phyloP scores from a whole-genome alignment of 2,329 filamentous ascomycete species.

The Magnaporthales sp. region DNA sequence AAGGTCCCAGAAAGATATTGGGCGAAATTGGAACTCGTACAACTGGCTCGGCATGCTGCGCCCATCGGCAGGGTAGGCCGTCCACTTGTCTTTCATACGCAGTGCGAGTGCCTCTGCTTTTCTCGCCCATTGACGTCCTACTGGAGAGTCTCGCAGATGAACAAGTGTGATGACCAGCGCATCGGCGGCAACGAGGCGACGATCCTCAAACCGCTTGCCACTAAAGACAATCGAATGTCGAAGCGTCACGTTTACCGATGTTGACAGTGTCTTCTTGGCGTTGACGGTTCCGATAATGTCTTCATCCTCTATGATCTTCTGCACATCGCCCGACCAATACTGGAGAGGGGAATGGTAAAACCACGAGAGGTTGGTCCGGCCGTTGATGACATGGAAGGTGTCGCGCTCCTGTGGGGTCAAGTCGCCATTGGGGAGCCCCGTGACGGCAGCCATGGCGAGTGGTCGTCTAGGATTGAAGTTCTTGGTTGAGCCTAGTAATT shows the following conservation, averaged over 20 bases:
- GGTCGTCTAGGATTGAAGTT: conserved; percentile 42
- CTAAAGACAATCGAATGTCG: conserved; percentile 75
- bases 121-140: conserved; percentile 57
- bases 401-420: conserved; percentile 40
- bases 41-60: conserved; percentile 47
- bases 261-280: conserved; percentile 48
- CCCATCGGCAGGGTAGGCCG: conserved; percentile 54
- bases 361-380: conserved; percentile 56
- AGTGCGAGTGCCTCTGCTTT: conserved; percentile 45
- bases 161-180: conserved; percentile 71
- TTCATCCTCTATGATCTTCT: conserved; percentile 47
- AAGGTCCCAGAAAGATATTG: conserved; percentile 60
- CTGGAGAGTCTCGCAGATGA: conserved; percentile 54
- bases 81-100: conserved; percentile 46
- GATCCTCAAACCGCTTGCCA: conserved; percentile 66
- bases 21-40: conserved; percentile 72
- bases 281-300: conserved; percentile 66
- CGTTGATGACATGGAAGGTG: conserved; percentile 49
- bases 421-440: conserved; percentile 17
- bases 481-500: conserved; percentile 52
- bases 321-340: conserved; percentile 66
- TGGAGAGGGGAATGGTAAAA: conserved; percentile 76
- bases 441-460: conserved; percentile 16
- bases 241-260: conserved; percentile 64
- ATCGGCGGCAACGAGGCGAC: conserved; percentile 61